Evolutionary conservation across 306 rosid genomes (phyloP).

Genomic region (Mucuna pruriens): DNA sequence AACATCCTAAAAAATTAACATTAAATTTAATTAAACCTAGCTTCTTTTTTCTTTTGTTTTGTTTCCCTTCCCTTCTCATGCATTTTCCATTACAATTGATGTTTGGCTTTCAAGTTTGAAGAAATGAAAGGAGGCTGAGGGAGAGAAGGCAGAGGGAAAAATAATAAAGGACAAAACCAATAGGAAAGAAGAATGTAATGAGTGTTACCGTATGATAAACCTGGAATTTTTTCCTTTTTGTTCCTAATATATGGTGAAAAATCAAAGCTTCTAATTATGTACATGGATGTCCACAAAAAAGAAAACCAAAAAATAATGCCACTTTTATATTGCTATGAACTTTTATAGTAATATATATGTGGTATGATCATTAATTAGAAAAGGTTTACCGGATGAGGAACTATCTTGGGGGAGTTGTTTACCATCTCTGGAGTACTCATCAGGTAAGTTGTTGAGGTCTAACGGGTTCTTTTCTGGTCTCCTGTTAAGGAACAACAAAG

Average conservation of each 20-base stretch:
- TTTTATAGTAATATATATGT: neutral
- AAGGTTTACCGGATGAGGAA: conserved; percentile 48
- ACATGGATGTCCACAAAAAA: neutral
- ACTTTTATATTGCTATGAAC: conserved; percentile 13
- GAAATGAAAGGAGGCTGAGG: neutral
- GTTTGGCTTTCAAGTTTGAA: neutral
- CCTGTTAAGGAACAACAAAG: conserved; percentile 58
- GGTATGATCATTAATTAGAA: neutral
- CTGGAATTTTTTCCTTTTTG: neutral
- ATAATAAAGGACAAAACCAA: neutral
- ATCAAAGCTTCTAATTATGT: neutral
- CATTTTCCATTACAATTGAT: neutral
- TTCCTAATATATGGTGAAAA: conserved; percentile 21
- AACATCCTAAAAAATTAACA: neutral
- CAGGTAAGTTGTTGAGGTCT: conserved; percentile 93
- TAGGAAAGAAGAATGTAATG: neutral
- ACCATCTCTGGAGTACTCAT: conserved; percentile 63
- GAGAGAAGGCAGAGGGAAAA: neutral
- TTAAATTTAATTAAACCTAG: neutral
- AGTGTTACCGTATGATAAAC: conserved; percentile 10
- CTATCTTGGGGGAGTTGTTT: conserved; percentile 61
- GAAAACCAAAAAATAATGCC: neutral
- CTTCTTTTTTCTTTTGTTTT: neutral
- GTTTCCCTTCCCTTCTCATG: too few relatives aligned
- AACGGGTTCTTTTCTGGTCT: conserved; percentile 74